Percentiles rank a stretch among this genome's conserved stretches.
phyloP scores from a whole-genome alignment of 176 grass and related monocot genomes.

The Raddia distichophylla region DNA sequence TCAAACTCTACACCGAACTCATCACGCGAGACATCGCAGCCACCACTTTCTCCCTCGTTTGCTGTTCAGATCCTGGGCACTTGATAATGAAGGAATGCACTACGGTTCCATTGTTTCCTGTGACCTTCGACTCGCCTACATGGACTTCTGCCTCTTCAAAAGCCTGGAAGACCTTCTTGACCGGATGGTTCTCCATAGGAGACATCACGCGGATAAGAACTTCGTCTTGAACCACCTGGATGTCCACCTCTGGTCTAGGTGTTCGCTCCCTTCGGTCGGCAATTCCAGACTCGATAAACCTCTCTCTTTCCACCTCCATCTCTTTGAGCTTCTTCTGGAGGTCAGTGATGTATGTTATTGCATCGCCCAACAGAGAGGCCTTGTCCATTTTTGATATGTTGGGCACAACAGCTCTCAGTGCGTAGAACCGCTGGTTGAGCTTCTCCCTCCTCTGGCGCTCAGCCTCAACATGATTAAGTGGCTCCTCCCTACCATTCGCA shows the following conservation, averaged over 20 bases:
- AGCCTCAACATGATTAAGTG: slow-evolving; percentile 95
- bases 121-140: slow-evolving; percentile 74
- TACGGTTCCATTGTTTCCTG: slow-evolving; percentile 47
- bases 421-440: slow-evolving; percentile 94
- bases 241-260: slow-evolving; percentile 70
- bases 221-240: slow-evolving; percentile 81
- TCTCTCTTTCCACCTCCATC: slow-evolving; percentile 79
- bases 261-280: slow-evolving; percentile 40
- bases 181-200: slow-evolving; percentile 71
- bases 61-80: slow-evolving; percentile 70
- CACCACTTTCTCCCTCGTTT: slow-evolving; percentile 87
- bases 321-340: slow-evolving; percentile 94
- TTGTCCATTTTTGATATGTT: slow-evolving; percentile 99
- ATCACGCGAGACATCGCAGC: slow-evolving; percentile 63
- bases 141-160: slow-evolving; percentile 76
- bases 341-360: slow-evolving; percentile 90
- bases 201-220: slow-evolving; percentile 79
- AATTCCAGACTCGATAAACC: slow-evolving; percentile 47
- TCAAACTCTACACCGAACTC: slow-evolving; percentile 47
- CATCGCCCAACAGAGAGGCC: slow-evolving; percentile 83
- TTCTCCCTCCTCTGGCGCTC: slow-evolving; percentile 98
- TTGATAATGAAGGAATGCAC: slow-evolving; percentile 87
- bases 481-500: slow-evolving; percentile 93
- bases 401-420: slow-evolving; percentile 81
- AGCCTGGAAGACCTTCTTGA: slow-evolving; percentile 71